These are phyloP conservation scores for Amphirosellinia nigrospora DNA, from an alignment of 495 filamentous ascomycete species.

Conservation along the genomic window DNA sequence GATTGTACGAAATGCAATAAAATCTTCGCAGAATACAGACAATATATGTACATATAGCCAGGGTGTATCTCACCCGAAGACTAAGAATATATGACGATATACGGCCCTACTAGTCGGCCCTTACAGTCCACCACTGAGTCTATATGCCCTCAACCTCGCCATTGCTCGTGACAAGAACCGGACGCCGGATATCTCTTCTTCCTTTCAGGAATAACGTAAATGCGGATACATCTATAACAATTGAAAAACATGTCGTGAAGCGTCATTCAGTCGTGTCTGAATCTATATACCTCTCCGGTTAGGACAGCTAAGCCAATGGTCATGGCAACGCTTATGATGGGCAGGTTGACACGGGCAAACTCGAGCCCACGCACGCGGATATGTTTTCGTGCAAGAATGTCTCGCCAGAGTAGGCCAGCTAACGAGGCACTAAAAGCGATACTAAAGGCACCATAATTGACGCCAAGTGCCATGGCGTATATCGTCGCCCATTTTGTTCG, in stretches of 20 bases:
- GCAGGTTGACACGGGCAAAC: conserved; percentile 68
- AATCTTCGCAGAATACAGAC: neutral
- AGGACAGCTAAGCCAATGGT: conserved; percentile 64
- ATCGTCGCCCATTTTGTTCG: conserved; percentile 70
- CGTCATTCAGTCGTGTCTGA: conserved; percentile 17
- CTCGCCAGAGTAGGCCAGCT: conserved; percentile 69
- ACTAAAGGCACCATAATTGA: conserved; percentile 74
- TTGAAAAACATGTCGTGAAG: neutral
- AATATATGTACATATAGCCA: neutral
- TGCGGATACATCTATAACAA: neutral
- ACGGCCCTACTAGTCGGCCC: neutral
- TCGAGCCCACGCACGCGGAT: conserved; percentile 63
- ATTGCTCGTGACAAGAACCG: neutral
- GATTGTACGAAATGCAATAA: neutral
- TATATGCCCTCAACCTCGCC: neutral
- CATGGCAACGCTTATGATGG: conserved; percentile 72
- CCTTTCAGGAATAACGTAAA: neutral
- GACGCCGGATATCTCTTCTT: neutral
- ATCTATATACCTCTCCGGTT: conserved; percentile 64
- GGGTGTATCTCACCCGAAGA: neutral
- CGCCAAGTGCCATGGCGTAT: conserved; percentile 70
- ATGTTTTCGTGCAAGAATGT: conserved; percentile 67
- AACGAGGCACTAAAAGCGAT: conserved; percentile 69
- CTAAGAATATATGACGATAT: neutral
- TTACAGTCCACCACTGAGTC: neutral